Evolutionary conservation across 2,329 filamentous ascomycete genomes (phyloP), one percentile per base, ranked within the genome.

Genomic region (Colletotrichum navitas): DNA sequence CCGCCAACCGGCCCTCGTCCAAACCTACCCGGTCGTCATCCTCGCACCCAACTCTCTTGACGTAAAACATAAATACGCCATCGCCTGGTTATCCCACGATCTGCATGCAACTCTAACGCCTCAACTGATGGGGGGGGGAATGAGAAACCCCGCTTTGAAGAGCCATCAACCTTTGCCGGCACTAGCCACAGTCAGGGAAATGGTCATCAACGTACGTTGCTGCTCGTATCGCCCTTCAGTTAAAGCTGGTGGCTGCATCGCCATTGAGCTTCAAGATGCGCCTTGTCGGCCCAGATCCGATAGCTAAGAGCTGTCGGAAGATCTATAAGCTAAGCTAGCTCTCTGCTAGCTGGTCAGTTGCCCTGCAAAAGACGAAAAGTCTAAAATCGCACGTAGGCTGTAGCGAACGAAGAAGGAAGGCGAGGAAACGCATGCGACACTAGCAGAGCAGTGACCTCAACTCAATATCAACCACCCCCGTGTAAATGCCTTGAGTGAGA

Each of bases 351-450:
- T 39, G 32, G 45, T 34, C 34, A 62, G 32, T n/a, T 16, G 59
- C n/a, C 36, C 32, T 36, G 6, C 45, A 14, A 39, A 39, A 49
- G 5, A 18, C 29, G 39, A 52, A 51, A 63, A 52, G 32, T 63
- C 32, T 63, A 41, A 52, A 51, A 66, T 36, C 34, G 54, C 41
- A 60, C 63, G 43, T 45, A 45, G 34, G 34, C 34, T 34, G 34
- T 34, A 34, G 39, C 39, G 32, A 54, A 24, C 21, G 59, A 60
- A 29, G 58, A 8, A 59, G 12, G 41, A 21, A 24, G 39, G 49
- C 29, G 45, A 47, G 39, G 52, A 63, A 63, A 63, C 66, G 43
- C 59, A 63, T 63, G 65, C 59, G 59, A 71, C 59, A 47, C 45
- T 24, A 64, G 49, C 26, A 32, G 51, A 26, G 41, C 39, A 51